Evolutionary conservation across 164 flowering plant species (phyloP).

Genomic region (Paratinospora sagittata): DNA sequence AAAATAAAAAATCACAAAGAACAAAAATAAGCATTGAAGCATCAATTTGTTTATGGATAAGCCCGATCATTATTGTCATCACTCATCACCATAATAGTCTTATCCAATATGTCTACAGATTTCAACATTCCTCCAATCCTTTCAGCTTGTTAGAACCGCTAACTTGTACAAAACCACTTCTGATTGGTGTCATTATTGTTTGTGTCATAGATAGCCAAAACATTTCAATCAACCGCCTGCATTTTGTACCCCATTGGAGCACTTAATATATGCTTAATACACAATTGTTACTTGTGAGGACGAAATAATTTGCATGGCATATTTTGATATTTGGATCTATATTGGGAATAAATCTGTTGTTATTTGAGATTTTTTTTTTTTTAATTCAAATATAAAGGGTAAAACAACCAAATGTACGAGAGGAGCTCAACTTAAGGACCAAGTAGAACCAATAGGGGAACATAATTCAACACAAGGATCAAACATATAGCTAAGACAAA

Average conservation of each 20-base stretch:
- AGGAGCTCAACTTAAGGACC: neutral
- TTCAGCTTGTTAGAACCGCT: neutral
- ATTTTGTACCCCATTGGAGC: too few relatives aligned
- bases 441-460: neutral
- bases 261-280: too few relatives aligned
- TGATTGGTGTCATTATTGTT: neutral
- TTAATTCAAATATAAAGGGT: too few relatives aligned
- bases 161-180: neutral
- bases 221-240: neutral
- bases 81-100: neutral
- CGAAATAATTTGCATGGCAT: too few relatives aligned
- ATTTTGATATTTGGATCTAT: too few relatives aligned
- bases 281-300: too few relatives aligned
- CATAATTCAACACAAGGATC: neutral
- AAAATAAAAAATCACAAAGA: neutral
- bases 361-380: too few relatives aligned
- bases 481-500: too few relatives aligned
- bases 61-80: neutral
- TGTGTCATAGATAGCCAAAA: neutral
- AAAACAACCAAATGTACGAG: neutral
- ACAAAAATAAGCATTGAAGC: neutral
- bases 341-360: too few relatives aligned
- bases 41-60: neutral
- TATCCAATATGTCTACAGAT: neutral
- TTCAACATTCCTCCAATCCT: neutral